Percentiles rank a stretch among this genome's conserved stretches.
These are phyloP conservation scores for Lagenaria siceraria DNA, from an alignment of 306 rosid species.

Conservation along the genomic window DNA sequence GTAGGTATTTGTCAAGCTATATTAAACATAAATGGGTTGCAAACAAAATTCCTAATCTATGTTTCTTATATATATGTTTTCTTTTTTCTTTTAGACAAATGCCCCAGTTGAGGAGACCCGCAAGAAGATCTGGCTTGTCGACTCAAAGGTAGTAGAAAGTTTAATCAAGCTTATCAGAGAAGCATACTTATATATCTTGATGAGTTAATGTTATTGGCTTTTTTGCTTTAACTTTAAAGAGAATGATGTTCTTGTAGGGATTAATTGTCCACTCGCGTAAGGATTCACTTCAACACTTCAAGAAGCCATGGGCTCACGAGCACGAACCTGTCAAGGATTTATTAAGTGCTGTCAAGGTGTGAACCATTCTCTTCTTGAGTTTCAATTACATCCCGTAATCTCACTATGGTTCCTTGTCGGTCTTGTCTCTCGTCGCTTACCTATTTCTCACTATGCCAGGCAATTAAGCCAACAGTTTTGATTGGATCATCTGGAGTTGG, in stretches of 20 bases:
- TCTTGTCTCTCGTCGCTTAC: not conserved
- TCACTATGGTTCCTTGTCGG: not conserved
- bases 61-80: not conserved
- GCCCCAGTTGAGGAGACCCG: slow-evolving; percentile 65
- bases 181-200: not conserved
- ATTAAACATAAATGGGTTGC: not conserved
- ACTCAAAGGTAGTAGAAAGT: slow-evolving; percentile 52
- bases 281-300: slow-evolving; percentile 77
- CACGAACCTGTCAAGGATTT: slow-evolving; percentile 64
- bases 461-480: slow-evolving; percentile 73
- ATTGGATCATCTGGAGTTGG: slow-evolving; percentile 91
- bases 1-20: slow-evolving; percentile 33
- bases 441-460: slow-evolving; percentile 18
- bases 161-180: not conserved
- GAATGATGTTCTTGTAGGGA: slow-evolving; percentile 42
- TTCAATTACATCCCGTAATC: slow-evolving; percentile 3
- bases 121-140: slow-evolving; percentile 89
- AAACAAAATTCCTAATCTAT: not conserved
- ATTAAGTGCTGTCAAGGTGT: slow-evolving; percentile 68
- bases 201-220: not conserved
- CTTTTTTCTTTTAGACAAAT: slow-evolving; percentile 34
- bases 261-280: slow-evolving; percentile 69
- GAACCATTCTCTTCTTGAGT: not conserved
- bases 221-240: not conserved
- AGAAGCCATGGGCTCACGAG: slow-evolving; percentile 97